phyloP scores from a whole-genome alignment of 495 filamentous ascomycete species.

The Penicillium canariense region DNA sequence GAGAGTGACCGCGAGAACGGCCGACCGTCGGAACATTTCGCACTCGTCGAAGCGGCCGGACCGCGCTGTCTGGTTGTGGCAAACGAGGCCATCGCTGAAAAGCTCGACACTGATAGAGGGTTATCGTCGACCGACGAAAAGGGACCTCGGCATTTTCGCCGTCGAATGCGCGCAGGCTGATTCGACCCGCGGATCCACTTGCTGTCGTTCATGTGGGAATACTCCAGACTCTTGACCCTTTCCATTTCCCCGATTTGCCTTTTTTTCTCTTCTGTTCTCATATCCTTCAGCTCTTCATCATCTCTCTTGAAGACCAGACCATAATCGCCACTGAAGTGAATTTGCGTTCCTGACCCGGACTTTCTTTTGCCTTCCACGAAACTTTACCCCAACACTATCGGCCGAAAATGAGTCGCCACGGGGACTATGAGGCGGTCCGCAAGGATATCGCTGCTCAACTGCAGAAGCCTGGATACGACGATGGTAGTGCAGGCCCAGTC shows the following conservation, averaged over 20 bases:
- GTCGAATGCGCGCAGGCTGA: slow-evolving; percentile 22
- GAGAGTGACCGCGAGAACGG: background rate
- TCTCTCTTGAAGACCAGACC: background rate
- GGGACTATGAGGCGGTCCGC: slow-evolving; percentile 53
- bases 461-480: slow-evolving; percentile 59
- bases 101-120: background rate
- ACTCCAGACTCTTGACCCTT: slow-evolving; percentile 18
- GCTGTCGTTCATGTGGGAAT: slow-evolving; percentile 33
- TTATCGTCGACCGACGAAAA: slow-evolving; percentile 12
- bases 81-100: background rate
- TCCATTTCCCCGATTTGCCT: slow-evolving; percentile 8
- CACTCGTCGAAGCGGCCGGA: background rate
- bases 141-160: slow-evolving; percentile 37
- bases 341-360: background rate
- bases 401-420: slow-evolving; percentile 38
- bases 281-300: background rate
- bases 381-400: slow-evolving; percentile 30
- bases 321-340: background rate
- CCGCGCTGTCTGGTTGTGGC: background rate
- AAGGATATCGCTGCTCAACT: slow-evolving; percentile 54
- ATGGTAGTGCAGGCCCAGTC: slow-evolving; percentile 60
- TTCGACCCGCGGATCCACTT: slow-evolving; percentile 38
- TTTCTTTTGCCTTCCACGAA: slow-evolving; percentile 1
- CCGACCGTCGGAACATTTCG: slow-evolving; percentile 14
- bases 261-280: background rate